A percentile compares a stretch with the other conserved stretches of the same genome.
Evolutionary conservation across 164 flowering plant species (phyloP).

Genomic region (Cinnamomum micranthum): DNA sequence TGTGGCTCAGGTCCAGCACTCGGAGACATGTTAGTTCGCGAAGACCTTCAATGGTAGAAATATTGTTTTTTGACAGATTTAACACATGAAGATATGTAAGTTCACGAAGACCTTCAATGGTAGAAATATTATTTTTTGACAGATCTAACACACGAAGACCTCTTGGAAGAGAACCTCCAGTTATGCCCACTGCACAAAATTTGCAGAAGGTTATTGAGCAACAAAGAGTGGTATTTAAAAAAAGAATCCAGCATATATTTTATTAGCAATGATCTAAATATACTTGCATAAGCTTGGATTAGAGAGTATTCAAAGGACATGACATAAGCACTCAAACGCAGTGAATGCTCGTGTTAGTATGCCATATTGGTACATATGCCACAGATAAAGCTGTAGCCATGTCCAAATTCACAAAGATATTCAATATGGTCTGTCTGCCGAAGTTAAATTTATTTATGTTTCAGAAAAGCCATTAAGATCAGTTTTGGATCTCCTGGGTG

Average conservation of each 20-base stretch:
- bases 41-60: conserved; percentile 81
- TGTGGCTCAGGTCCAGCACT: conserved; percentile 85
- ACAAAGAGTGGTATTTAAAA: not conserved
- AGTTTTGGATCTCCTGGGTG: too few relatives aligned
- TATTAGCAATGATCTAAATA: not conserved
- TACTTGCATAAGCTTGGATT: too few relatives aligned
- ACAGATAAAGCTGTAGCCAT: too few relatives aligned
- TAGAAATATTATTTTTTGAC: conserved; percentile 73
- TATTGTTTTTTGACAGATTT: conserved; percentile 80
- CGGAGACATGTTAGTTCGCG: conserved; percentile 89
- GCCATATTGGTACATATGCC: too few relatives aligned
- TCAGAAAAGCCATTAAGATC: too few relatives aligned
- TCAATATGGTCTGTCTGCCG: too few relatives aligned
- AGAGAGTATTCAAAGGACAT: too few relatives aligned
- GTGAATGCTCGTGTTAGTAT: too few relatives aligned
- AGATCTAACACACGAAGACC: conserved; percentile 82
- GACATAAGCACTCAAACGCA: too few relatives aligned
- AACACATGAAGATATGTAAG: conserved; percentile 61
- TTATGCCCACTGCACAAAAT: conserved; percentile 54
- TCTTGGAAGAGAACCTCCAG: conserved; percentile 93
- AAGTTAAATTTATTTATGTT: too few relatives aligned
- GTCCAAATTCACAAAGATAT: too few relatives aligned
- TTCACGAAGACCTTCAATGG: conserved; percentile 88
- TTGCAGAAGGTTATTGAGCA: conserved; percentile 7
- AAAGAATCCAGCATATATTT: not conserved